These are phyloP conservation scores for Lepraria neglecta DNA, from an alignment of 495 filamentous ascomycete species.

Conservation along the genomic window DNA sequence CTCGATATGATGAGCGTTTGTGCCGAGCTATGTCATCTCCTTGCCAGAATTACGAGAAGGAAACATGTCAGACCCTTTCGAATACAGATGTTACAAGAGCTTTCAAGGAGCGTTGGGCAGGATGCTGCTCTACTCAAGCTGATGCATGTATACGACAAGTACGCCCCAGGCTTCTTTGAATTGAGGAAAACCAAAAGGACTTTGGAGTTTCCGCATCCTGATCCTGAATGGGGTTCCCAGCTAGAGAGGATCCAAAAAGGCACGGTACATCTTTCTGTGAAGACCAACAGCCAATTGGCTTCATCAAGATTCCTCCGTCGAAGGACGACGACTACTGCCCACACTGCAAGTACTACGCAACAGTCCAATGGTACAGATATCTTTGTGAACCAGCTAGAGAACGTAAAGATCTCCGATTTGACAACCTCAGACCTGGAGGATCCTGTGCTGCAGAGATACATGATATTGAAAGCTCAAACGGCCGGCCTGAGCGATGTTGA, in stretches of 20 bases:
- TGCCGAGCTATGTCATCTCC: constrained; percentile 64
- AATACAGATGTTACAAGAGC: constrained; percentile 66
- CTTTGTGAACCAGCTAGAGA: constrained; percentile 70
- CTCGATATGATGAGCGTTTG: constrained; percentile 66
- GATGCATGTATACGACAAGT: constrained; percentile 79
- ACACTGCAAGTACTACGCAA: constrained; percentile 65
- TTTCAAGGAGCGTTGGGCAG: constrained; percentile 56
- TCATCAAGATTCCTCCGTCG: constrained; percentile 44
- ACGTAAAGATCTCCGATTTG: constrained; percentile 38
- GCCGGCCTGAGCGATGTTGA: constrained; percentile 50
- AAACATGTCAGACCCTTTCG: constrained; percentile 82
- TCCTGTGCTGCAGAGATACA: constrained; percentile 68
- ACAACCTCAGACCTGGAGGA: constrained; percentile 60
- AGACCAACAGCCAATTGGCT: constrained; percentile 28
- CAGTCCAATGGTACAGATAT: constrained; percentile 67
- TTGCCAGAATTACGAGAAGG: constrained; percentile 75
- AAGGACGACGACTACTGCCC: constrained; percentile 33
- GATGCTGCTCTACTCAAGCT: constrained; percentile 73
- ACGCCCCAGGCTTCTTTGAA: constrained; percentile 60
- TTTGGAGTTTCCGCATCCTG: constrained; percentile 51
- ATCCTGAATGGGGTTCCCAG: constrained; percentile 68
- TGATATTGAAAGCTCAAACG: constrained; percentile 57
- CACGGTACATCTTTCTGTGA: constrained; percentile 25
- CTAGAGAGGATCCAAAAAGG: constrained; percentile 47
- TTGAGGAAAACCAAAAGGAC: not conserved